phyloP scores from a whole-genome alignment of 225 moss, liverwort and hornwort species.

The Lunularia cruciata region DNA sequence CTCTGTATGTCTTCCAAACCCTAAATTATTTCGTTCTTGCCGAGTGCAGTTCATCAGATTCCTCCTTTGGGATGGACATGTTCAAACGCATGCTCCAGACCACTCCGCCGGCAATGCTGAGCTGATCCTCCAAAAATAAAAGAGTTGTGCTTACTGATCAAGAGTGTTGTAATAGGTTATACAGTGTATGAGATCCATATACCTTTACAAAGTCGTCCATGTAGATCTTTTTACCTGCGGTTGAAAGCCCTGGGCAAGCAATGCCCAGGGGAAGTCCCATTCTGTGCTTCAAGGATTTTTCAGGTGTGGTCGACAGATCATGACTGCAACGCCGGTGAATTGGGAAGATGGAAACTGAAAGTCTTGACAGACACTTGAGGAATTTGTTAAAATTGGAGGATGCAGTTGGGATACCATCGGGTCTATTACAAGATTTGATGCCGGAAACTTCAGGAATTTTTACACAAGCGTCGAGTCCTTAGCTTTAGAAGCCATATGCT shows the following conservation, averaged over 20 bases:
- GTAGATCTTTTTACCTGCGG: too few species aligned
- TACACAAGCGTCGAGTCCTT: neutral
- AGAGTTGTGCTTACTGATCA: neutral
- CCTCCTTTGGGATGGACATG: conserved; percentile 97
- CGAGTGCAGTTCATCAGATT: conserved; percentile 83
- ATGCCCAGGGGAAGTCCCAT: neutral
- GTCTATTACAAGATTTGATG: neutral
- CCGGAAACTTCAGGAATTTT: neutral
- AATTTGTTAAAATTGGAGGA: neutral
- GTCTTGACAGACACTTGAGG: too few species aligned
- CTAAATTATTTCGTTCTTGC: neutral
- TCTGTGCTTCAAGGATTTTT: neutral
- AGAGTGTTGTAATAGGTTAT: neutral
- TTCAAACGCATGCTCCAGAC: conserved; percentile 97
- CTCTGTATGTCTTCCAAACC: neutral
- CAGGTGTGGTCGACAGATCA: neutral
- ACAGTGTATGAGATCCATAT: neutral
- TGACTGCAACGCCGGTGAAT: too few species aligned
- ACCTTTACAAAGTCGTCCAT: neutral
- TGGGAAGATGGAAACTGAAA: neutral
- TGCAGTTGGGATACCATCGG: neutral
- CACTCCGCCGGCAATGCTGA: conserved; percentile 90
- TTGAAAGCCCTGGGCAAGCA: neutral
- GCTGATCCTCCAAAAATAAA: conserved; percentile 36
- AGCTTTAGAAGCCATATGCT: neutral